Evolutionary conservation across 2,329 filamentous ascomycete genomes (phyloP), one percentile per base, ranked within the genome.

Genomic region (Monosporascus ibericus): DNA sequence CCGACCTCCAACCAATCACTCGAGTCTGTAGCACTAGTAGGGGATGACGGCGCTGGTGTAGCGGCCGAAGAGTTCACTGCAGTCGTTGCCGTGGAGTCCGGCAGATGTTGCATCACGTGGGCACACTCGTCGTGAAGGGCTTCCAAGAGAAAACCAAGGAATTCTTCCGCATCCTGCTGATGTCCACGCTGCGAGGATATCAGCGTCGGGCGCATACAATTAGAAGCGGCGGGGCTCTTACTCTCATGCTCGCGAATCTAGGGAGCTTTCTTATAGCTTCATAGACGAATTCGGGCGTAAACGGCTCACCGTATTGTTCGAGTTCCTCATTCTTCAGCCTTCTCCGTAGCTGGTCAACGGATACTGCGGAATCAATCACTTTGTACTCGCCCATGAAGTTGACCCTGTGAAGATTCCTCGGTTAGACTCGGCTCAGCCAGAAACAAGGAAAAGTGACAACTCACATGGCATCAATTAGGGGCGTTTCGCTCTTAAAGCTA

Each of bases 121-220:
- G 85, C 83, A 67, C 92, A 96, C 69, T 99, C 94, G 58, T 97
- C 92, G 62, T 96, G 92, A 36, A 99, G 81, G 47, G 90, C 90
- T 64, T 96, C 92, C 4, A 99, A 78, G 36, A 99, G 76, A 68
- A 97, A 95, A 0, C 92, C 92, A 24, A 99, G 76, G 61, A 99
- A 99, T 65, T 99, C 94, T 66, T 99, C 91, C 1, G 94, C 94
- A 72, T 99, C 94, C 75, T 99, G 92, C 68, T 99, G 94, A 63
- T 96, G 92, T 17, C 94, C 94, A 55, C 91, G 88, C 86, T 91
- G 58, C 42, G 54, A 30, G 49, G 51, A 71, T 53, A 57, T 65
- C 55, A 66, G 63, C 47, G 48, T 8, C 39, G 25, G 6, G 24
- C 20, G 39, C 20, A 44, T 11, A 47, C 1, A n/a, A 24, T 47